Base-by-base conservation (phyloP, 176 grass and related monocot genomes). In the Lolium multiflorum region DNA sequence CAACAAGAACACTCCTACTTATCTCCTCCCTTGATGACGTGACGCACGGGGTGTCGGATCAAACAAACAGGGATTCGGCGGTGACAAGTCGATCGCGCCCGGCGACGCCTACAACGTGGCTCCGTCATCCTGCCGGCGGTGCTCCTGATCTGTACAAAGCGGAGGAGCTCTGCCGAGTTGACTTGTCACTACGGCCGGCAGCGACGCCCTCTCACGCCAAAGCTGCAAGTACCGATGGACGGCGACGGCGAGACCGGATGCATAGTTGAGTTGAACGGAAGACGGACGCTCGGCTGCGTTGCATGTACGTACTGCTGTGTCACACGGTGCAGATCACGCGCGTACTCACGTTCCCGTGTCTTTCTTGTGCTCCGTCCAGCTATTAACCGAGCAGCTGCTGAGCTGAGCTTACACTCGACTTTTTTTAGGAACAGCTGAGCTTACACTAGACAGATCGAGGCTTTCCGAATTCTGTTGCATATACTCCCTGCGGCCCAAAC, bases 171-270 rank as follows among this genome's bases (percentile, higher is more conserved):
- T 20, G 35, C 1, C 20, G 84, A 80, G 85, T 54, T 87, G 67
- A 81, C 85, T 2, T 3, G 3, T 62, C 77, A 16, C 76, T 86
- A 38, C 8, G 5, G 38, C 5, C 39, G 4, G 69, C 44, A 17
- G 52, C 49, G 14, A 43, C 13, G 83, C 52, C 3, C 12, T 13
- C 4, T 13, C 48, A 54, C 83, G 76, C 6, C 5, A 26, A n/a
- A 3, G 71, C 55, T 63, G 47, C 83, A 87, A 74, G 77, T 87
- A 52, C 85, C 67, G 48, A 87, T 61, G 77, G 17, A 20, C 26
- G 10, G 2, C 31, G 31, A 35, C 31, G 31, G 78, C 16, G 43
- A 28, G 24, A 5, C 12, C 1, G 10, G 22, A 26, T 72, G 68
- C 50, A 78, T 9, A 11, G 52, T n/a, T 50, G 77, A 11, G 57